Evolutionary conservation across 1,139 yeast species (phyloP), one percentile per base, ranked within the genome.

Genomic region (Zhuliangozyma parablackwelliae): DNA sequence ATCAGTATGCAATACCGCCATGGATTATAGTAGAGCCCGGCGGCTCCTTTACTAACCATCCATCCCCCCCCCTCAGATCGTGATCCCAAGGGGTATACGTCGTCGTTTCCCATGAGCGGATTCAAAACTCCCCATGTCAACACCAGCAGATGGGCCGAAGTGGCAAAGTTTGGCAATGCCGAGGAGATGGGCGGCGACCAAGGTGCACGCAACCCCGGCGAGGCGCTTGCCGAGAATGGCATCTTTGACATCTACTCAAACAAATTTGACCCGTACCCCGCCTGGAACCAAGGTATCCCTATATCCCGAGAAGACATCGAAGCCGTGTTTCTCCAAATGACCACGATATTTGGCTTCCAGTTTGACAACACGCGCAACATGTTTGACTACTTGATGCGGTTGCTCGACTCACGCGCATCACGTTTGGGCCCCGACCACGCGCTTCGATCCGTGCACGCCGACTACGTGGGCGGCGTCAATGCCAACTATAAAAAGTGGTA

Each of bases 401-500:
- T 81, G 44, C 59, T 83, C 39, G 90, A 83, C 50, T 82, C 89
- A 1, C 64, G 90, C 46, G 75, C 87, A 2, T 73, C 86, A n/a
- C 65, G 90, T 46, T 69, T 79, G 62, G 67, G 24, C 24, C 75
- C 85, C 0, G 48, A 45, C 1, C 65, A 61, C 33, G 88, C 90
- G 0, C 61, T 83, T 38, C 57, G 67, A 32, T 70, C 86, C 0
- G 49, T 82, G 32, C 89, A 83, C 57, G 85, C 82, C 0, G 85
- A 83, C 40, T 82, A 82, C 51, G 78, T 92, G 54, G 97, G 97
- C 31, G 97, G 97, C 37, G 85, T 84, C 46, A 78, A 88, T 45
- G 83, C 97, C 25, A 92, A 92, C 62, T 92, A 85, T 65, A 78
- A 86, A 53, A 90, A 86, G 58, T 92, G 98, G 98, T 92, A 87